Base-by-base conservation (phyloP, 2,329 filamentous ascomycete species). In the Aspergillus versicolor region DNA sequence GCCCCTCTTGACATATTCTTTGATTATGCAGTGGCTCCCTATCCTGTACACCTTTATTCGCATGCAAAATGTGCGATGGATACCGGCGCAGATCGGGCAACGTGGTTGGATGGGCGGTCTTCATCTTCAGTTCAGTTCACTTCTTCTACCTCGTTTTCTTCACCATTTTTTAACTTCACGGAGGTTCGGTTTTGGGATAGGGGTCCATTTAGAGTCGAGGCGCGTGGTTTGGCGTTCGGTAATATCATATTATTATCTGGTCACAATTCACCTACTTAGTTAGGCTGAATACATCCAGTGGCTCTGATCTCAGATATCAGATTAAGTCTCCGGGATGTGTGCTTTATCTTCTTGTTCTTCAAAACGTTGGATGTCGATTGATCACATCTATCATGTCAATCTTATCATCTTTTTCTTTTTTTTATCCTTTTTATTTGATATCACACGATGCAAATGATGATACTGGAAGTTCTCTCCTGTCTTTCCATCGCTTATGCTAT, bases 161-260 rank as follows among this genome's bases (percentile, higher is more conserved):
- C 13, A 30, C 12, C 22, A 13, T 13, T 30, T 30, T 17, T 15
- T 45, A 27, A 13, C 43, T 27, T 15, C 13, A 38, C 24, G 47
- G 47, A 45, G 52, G 47, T 17, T 30, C 38, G 37, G 52, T 38
- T 57, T 30, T 51, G 32, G 52, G 47, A 49, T 52, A 37, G n/a
- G 42, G 56, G 56, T 44, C 37, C 41, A 27, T 40, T 51, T 57
- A 57, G 55, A 57, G 50, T 50, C 30, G 50, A 50, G 50, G 55
- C 50, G 55, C 48, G 55, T 34, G 44, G 44, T 47, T 34, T 32
- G 44, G 44, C 44, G 44, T 47, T 21, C 19, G 27, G 42, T 21
- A 17, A 17, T 47, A 27, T 19, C 11, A n/a, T n/a, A 32, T 30
- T 9, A 30, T 30, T 30, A 11, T 30, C 27, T 30, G 27, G 27